A percentile compares a stretch with the other conserved stretches of the same genome.
phyloP scores from a whole-genome alignment of 108 stramenopile species.

The Stephanodiscus triporus region DNA sequence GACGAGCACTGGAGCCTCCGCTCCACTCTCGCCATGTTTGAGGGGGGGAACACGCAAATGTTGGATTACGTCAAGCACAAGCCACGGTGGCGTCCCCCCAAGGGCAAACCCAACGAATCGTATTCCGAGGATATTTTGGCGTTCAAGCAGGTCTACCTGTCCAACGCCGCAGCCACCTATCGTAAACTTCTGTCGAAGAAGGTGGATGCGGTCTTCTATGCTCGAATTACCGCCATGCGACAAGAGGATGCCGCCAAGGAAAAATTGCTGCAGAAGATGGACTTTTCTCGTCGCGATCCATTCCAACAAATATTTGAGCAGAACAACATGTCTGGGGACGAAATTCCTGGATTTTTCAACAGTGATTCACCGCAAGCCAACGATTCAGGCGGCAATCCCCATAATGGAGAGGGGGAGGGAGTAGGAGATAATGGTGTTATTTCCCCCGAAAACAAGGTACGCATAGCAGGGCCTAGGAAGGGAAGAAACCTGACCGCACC shows the following conservation, averaged over 20 bases:
- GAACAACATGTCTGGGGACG: constrained; percentile 18
- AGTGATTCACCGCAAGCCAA: not conserved
- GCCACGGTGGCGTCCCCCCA: constrained; percentile 23
- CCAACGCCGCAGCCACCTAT: constrained; percentile 23
- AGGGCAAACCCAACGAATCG: not conserved
- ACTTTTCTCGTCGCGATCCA: constrained; percentile 15
- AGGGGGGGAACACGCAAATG: constrained; percentile 33
- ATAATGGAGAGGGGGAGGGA: not conserved
- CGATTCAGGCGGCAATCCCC: not conserved
- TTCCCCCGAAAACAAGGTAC: not conserved
- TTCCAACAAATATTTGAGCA: constrained; percentile 26
- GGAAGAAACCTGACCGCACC: not conserved
- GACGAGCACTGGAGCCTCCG: constrained; percentile 26
- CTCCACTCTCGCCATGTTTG: constrained; percentile 28
- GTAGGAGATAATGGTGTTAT: not conserved
- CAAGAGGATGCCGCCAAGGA: constrained; percentile 15
- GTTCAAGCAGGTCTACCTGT: constrained; percentile 42
- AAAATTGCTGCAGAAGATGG: constrained; percentile 7
- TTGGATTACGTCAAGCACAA: constrained; percentile 40
- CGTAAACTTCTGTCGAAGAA: constrained; percentile 20
- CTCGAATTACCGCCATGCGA: not conserved
- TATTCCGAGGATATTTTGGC: constrained; percentile 33
- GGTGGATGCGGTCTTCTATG: constrained; percentile 12
- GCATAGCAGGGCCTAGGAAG: not conserved
- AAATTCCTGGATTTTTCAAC: constrained; percentile 20